Conservation (phyloP, 2,329 filamentous ascomycete species). For the Colletotrichum sp. region DNA sequence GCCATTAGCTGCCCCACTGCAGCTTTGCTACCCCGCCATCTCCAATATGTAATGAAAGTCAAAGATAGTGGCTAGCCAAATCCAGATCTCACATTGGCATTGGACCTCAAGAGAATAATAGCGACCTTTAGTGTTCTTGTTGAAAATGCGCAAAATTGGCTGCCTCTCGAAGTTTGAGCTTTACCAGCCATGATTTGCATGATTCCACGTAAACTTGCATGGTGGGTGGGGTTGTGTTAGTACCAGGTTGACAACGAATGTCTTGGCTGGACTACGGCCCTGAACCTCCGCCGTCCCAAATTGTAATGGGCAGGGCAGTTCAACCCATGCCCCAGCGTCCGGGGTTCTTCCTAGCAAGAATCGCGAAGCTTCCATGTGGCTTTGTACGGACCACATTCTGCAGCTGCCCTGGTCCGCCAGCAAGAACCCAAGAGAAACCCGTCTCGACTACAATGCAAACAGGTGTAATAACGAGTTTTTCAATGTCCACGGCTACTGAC, state of each 20-base stretch:
- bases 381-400: neutral
- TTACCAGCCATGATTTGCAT: neutral
- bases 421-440: neutral
- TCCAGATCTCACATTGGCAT: neutral
- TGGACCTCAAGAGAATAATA: neutral
- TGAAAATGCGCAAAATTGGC: neutral
- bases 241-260: neutral
- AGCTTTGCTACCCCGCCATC: conserved; percentile 19
- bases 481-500: neutral
- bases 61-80: neutral
- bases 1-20: conserved; percentile 9
- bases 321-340: neutral
- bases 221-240: neutral
- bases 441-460: neutral
- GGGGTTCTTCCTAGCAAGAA: neutral
- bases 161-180: neutral
- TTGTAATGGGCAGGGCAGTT: neutral
- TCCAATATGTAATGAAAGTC: neutral
- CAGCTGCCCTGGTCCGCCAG: neutral
- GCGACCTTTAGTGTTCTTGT: neutral
- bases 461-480: neutral
- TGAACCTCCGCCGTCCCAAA: neutral
- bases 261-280: neutral
- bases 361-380: conserved; percentile 2
- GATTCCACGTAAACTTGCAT: neutral